These are phyloP conservation scores for Pseudocercospora fuligena DNA, from an alignment of 2,329 filamentous ascomycete genomes.

Conservation along the genomic window DNA sequence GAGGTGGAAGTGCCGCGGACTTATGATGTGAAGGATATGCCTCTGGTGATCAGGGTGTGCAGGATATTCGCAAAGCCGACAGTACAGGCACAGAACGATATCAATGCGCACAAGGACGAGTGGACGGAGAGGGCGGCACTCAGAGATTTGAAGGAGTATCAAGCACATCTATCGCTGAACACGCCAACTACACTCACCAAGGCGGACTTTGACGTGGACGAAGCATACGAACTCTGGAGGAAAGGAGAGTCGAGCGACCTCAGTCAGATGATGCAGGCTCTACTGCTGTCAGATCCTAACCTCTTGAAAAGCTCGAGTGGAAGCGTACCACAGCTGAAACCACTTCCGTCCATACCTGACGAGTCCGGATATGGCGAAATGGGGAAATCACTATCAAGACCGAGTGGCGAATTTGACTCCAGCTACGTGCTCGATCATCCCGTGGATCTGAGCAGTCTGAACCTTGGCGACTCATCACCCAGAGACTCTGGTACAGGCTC, in stretches of 20 bases:
- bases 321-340: slow-evolving; percentile 37
- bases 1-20: slow-evolving; percentile 83
- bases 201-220: slow-evolving; percentile 88
- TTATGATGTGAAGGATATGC: slow-evolving; percentile 97
- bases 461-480: slow-evolving; percentile 57
- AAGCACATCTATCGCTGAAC: slow-evolving; percentile 82
- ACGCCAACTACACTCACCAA: slow-evolving; percentile 75
- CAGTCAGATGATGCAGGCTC: slow-evolving; percentile 90
- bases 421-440: slow-evolving; percentile 69
- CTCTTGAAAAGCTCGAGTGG: slow-evolving; percentile 73
- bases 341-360: slow-evolving; percentile 26
- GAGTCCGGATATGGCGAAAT: slow-evolving; percentile 46
- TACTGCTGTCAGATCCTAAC: slow-evolving; percentile 83
- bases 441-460: slow-evolving; percentile 69
- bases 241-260: slow-evolving; percentile 85
- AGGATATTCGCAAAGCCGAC: slow-evolving; percentile 82
- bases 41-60: slow-evolving; percentile 83
- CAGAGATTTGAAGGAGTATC: slow-evolving; percentile 90
- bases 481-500: slow-evolving; percentile 42
- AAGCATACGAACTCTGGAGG: slow-evolving; percentile 88
- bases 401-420: slow-evolving; percentile 45
- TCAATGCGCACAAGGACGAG: slow-evolving; percentile 75
- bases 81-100: slow-evolving; percentile 81
- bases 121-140: slow-evolving; percentile 95
- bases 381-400: slow-evolving; percentile 54